These are phyloP conservation scores for Paraphaeosphaeria minitans DNA, from an alignment of 2,329 filamentous ascomycete species.

Conservation along the genomic window DNA sequence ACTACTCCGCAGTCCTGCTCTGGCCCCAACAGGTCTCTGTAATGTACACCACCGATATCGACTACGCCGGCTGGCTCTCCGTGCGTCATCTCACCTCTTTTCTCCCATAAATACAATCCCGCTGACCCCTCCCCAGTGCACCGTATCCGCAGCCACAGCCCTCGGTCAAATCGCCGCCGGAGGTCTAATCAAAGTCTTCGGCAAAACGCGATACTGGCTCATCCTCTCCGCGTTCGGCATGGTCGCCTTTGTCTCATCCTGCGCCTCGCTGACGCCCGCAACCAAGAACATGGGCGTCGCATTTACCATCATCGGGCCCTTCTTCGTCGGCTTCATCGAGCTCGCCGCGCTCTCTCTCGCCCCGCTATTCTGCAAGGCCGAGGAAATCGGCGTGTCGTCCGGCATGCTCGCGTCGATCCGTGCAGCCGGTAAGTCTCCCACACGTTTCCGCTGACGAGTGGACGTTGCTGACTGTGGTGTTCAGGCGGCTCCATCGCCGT, in stretches of 20 bases:
- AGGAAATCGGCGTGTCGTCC: slow-evolving; percentile 22
- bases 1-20: slow-evolving; percentile 17
- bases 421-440: slow-evolving; percentile 13
- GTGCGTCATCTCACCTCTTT: slow-evolving; percentile 6
- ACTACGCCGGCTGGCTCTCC: slow-evolving; percentile 21
- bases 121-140: slow-evolving; percentile 15
- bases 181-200: slow-evolving; percentile 19
- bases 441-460: not conserved
- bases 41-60: slow-evolving; percentile 20
- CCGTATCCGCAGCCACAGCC: slow-evolving; percentile 19
- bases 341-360: slow-evolving; percentile 18
- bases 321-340: slow-evolving; percentile 24
- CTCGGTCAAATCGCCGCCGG: slow-evolving; percentile 21
- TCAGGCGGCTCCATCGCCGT: slow-evolving; percentile 20
- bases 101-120: not conserved
- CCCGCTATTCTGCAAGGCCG: slow-evolving; percentile 20
- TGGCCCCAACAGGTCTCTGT: slow-evolving; percentile 23
- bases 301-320: slow-evolving; percentile 23
- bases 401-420: slow-evolving; percentile 21
- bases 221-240: slow-evolving; percentile 20
- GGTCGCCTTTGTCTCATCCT: slow-evolving; percentile 21
- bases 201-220: slow-evolving; percentile 21
- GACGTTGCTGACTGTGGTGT: not conserved
- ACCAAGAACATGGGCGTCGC: slow-evolving; percentile 19
- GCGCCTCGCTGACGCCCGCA: slow-evolving; percentile 17